Base-by-base conservation (phyloP, 371 early-diverging fungal genomes). In the Cokeromyces recurvatus region DNA sequence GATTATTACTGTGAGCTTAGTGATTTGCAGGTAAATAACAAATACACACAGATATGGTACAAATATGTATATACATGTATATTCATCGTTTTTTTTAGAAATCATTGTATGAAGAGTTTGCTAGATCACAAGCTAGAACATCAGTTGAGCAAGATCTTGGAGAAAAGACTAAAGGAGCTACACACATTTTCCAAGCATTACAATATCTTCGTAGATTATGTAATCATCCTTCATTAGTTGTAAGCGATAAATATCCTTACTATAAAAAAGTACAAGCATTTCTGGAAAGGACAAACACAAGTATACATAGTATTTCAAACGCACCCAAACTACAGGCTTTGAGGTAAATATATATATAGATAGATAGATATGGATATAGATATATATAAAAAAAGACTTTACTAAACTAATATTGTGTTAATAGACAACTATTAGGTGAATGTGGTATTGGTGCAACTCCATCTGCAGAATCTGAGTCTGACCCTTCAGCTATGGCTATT, bases 1-100 rank as follows among this genome's bases (percentile, higher is more conserved):
- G 99, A 99, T 68, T 90, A 98, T 61, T 92, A 93, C 63, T 97
- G 99, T 66, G 95, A 97, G 46, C 71, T 99, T 27, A 86, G 89
- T 47, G 90, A 90, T 32, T 48, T 91, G n/a, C 91, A 90, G 65
- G 66, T 60, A 59, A 22, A 38, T 6, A 10, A n/a, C n/a, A n/a
- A n/a, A n/a, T n/a, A n/a, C n/a, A n/a, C n/a, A n/a, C n/a, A n/a
- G n/a, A n/a, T n/a, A n/a, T n/a, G n/a, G n/a, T n/a, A n/a, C n/a
- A n/a, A n/a, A n/a, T n/a, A n/a, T n/a, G n/a, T n/a, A n/a, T n/a
- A n/a, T n/a, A n/a, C n/a, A n/a, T n/a, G n/a, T n/a, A n/a, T n/a
- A n/a, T n/a, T n/a, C n/a, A n/a, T n/a, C n/a, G n/a, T n/a, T n/a
- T n/a, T n/a, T n/a, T n/a, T 38, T 84, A 91, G 67, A 82, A 78